Conservation (phyloP, 164 flowering plant genomes). For the Paratinospora sagittata region DNA sequence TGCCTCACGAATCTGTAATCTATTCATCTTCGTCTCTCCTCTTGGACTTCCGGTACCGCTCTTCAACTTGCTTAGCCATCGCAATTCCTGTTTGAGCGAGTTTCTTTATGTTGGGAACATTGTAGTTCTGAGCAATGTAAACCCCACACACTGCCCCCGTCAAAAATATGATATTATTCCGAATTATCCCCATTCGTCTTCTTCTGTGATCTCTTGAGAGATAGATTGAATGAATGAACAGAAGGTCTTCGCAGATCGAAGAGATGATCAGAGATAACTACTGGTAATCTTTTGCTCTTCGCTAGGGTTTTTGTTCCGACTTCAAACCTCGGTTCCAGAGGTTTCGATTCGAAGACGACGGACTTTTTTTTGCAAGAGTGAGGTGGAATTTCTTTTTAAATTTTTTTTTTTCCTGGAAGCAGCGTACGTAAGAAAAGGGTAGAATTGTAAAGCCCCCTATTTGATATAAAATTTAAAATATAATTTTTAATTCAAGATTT, state of each 20-base stretch:
- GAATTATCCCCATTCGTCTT: constrained; percentile 19
- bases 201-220: not conserved
- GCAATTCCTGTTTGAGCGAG: constrained; percentile 20
- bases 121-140: constrained; percentile 63
- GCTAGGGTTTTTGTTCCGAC: not conserved
- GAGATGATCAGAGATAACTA: not conserved
- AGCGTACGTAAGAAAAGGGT: no score
- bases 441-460: no score
- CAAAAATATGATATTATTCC: constrained; percentile 20
- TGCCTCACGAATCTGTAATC: no score
- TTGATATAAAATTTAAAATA: no score
- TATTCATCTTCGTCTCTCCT: not conserved
- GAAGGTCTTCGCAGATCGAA: no score
- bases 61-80: constrained; percentile 35
- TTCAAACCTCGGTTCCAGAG: no score
- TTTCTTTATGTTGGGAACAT: constrained; percentile 46
- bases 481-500: no score
- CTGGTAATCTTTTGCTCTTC: not conserved
- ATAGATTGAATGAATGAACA: no score
- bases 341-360: no score
- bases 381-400: no score
- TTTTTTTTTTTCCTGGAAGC: no score
- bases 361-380: no score
- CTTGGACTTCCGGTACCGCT: constrained; percentile 31
- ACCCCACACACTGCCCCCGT: constrained; percentile 34